Conservation (phyloP, 805 yeast genomes). For the Hanseniaspora occidentalis region DNA sequence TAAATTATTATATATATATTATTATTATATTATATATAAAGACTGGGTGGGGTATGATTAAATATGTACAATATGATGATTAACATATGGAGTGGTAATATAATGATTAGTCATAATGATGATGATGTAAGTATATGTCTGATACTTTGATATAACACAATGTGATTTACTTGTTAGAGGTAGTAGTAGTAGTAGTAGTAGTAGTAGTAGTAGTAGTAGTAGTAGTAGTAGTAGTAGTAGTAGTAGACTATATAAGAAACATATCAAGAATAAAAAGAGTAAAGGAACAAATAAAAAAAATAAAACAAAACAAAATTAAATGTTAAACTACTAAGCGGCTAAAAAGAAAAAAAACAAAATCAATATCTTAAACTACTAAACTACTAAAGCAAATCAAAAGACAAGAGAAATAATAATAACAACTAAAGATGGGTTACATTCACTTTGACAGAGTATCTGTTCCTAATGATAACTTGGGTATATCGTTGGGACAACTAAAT, state of each 20-base stretch:
- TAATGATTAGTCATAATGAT: too few species aligned
- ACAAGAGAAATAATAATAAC: not conserved
- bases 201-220: too few species aligned
- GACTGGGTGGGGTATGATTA: too few species aligned
- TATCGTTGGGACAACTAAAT: not conserved
- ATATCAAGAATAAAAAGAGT: not conserved
- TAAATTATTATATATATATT: too few species aligned
- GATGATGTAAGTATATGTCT: too few species aligned
- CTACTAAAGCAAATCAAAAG: not conserved
- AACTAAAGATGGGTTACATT: conserved; percentile 5
- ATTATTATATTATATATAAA: too few species aligned
- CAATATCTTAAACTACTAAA: not conserved
- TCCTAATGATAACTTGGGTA: conserved; percentile 5
- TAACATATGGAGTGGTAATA: too few species aligned
- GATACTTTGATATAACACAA: too few species aligned
- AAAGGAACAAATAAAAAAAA: not conserved
- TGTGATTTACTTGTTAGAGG: too few species aligned
- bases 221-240: not conserved
- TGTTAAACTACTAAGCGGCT: not conserved
- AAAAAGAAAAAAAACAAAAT: not conserved
- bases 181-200: too few species aligned
- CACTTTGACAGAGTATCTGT: conserved; percentile 7
- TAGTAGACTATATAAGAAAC: not conserved
- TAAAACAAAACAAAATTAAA: not conserved
- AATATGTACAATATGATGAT: too few species aligned